Evolutionary conservation across 306 rosid species (phyloP).

Genomic region (Malus sylvestris): DNA sequence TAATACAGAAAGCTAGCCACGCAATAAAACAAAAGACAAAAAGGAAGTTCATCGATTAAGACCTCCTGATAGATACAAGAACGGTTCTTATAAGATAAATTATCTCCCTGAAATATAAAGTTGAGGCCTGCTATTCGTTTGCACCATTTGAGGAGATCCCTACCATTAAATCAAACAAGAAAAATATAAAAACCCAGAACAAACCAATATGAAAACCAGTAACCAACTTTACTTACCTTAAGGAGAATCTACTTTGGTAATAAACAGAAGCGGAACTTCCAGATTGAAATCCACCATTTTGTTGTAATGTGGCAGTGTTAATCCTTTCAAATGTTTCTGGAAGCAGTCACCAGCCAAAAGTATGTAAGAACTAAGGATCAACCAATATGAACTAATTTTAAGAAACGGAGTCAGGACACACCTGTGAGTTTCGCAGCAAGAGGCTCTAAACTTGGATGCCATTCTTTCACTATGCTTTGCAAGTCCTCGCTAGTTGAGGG

Average conservation of each 20-base stretch:
- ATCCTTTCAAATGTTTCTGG: conserved; percentile 69
- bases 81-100: conserved; percentile 43
- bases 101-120: conserved; percentile 40
- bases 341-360: conserved; percentile 12
- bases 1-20: conserved; percentile 4
- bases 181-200: background rate
- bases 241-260: conserved; percentile 52
- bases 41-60: background rate
- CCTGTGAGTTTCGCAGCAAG: conserved; percentile 51
- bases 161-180: conserved; percentile 25
- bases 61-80: conserved; percentile 71
- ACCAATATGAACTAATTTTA: background rate
- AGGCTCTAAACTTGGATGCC: conserved; percentile 53
- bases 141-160: conserved; percentile 98
- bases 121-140: conserved; percentile 61
- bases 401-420: conserved; percentile 16
- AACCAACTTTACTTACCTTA: conserved; percentile 39
- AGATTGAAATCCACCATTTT: conserved; percentile 31
- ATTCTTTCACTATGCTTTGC: conserved; percentile 47
- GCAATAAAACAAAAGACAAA: background rate
- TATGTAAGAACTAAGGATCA: background rate
- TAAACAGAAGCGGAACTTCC: conserved; percentile 18
- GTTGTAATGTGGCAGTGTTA: conserved; percentile 34
- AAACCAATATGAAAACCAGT: background rate
- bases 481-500: conserved; percentile 54